Evolutionary conservation across 2,329 filamentous ascomycete species (phyloP).

Genomic region (Ophiostoma ulmi): DNA sequence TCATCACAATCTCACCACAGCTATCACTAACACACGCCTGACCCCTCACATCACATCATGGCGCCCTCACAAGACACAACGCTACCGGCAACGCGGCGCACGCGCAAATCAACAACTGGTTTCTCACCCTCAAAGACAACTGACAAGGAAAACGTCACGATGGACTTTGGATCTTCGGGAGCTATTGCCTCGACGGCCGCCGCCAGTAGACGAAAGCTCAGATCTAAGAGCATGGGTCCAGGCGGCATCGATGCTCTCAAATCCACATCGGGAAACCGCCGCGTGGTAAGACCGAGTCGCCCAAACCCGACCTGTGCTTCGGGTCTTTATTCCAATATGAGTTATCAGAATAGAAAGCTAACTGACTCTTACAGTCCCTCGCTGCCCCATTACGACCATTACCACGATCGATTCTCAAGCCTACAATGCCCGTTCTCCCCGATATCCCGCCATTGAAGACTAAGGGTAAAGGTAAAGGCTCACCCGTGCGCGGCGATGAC

Average conservation of each 20-base stretch:
- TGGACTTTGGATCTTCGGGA: constrained; percentile 49
- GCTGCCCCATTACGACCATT: constrained; percentile 48
- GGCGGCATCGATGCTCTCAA: constrained; percentile 81
- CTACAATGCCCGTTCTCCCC: constrained; percentile 61
- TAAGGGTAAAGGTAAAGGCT: constrained; percentile 36
- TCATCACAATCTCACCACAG: not conserved
- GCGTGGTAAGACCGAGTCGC: constrained; percentile 56
- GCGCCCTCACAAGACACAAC: constrained; percentile 43
- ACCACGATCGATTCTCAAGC: constrained; percentile 73
- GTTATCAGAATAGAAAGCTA: too few relatives aligned
- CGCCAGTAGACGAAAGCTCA: constrained; percentile 61
- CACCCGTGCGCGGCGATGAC: constrained; percentile 31
- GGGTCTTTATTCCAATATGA: not conserved
- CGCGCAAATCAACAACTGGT: constrained; percentile 67
- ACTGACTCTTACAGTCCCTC: constrained; percentile 43
- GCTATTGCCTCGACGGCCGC: constrained; percentile 40
- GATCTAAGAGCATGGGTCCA: constrained; percentile 94
- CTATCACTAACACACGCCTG: not conserved
- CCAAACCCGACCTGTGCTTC: constrained; percentile 32
- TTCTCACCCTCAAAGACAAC: constrained; percentile 50
- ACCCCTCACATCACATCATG: constrained; percentile 32
- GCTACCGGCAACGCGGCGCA: constrained; percentile 51
- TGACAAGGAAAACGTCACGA: constrained; percentile 75
- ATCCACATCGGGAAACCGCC: constrained; percentile 67
- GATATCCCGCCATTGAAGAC: constrained; percentile 65